Conservation (phyloP, 129 eudicot species). For the Flaveria brownii region DNA sequence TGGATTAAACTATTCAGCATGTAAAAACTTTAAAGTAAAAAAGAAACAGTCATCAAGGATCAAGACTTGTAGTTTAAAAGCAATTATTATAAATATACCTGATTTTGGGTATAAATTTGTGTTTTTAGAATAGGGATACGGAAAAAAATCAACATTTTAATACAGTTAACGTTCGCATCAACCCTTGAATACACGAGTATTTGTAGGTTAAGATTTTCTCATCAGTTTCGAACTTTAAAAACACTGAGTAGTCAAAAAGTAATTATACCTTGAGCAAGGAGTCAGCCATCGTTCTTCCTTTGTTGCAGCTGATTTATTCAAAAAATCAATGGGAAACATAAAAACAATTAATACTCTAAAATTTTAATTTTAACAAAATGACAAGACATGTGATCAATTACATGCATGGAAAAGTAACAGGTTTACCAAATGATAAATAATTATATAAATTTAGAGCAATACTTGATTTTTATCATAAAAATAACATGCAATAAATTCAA, state of each 20-base stretch:
- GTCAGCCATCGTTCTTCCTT: constrained; percentile 20
- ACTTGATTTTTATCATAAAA: not conserved
- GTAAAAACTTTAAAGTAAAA: too few species aligned
- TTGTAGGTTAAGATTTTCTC: not conserved
- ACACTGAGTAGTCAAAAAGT: not conserved
- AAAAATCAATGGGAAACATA: not conserved
- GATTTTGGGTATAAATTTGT: too few species aligned
- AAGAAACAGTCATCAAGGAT: too few species aligned
- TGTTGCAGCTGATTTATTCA: not conserved
- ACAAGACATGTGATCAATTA: not conserved
- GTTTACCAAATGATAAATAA: not conserved
- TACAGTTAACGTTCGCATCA: too few species aligned
- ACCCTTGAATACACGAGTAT: too few species aligned
- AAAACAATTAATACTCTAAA: not conserved
- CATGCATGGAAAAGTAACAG: constrained; percentile 17
- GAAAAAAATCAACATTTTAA: too few species aligned
- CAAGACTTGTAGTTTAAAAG: too few species aligned
- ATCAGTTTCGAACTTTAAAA: not conserved
- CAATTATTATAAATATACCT: too few species aligned
- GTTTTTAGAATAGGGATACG: too few species aligned
- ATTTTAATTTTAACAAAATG: not conserved
- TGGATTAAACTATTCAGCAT: too few species aligned
- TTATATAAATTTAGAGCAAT: not conserved
- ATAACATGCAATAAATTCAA: not conserved
- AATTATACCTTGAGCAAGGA: constrained; percentile 22